phyloP scores from a whole-genome alignment of 1,284 basidiomycete genomes.

The Apiotrichum siamense region DNA sequence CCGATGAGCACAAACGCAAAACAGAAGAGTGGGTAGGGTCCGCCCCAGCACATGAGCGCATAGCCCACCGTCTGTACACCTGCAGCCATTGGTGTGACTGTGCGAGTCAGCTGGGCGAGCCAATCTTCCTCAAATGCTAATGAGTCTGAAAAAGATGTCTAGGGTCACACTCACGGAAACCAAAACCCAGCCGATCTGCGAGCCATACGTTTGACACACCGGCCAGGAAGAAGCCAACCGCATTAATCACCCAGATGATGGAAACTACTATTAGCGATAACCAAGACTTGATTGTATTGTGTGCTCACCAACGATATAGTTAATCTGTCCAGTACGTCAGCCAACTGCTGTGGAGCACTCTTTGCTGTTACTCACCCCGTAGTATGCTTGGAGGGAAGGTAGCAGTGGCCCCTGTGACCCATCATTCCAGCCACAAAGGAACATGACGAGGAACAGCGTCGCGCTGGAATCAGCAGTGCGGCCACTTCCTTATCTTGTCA shows the following conservation, averaged over 20 bases:
- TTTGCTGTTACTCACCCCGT: constrained; percentile 34
- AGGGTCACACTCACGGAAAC: constrained; percentile 49
- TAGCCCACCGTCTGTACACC: constrained; percentile 51
- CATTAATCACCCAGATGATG: constrained; percentile 56
- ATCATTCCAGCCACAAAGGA: constrained; percentile 58
- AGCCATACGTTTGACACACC: constrained; percentile 53
- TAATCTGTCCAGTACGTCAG: constrained; percentile 21
- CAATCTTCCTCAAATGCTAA: neutral
- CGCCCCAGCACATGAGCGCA: constrained; percentile 55
- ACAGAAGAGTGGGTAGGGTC: constrained; percentile 63
- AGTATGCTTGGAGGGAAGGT: constrained; percentile 55
- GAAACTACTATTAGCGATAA: constrained; percentile 50
- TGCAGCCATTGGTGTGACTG: constrained; percentile 33
- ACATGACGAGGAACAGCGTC: constrained; percentile 36
- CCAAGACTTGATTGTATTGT: neutral
- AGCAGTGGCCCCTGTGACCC: constrained; percentile 58
- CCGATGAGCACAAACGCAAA: constrained; percentile 59
- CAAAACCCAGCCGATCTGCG: constrained; percentile 55
- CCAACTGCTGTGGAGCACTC: neutral
- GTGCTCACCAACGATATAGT: constrained; percentile 34
- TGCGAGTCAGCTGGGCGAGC: neutral
- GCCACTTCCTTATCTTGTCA: too few relatives aligned
- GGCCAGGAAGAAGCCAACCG: constrained; percentile 53
- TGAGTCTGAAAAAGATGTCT: neutral
- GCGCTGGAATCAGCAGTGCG: constrained; percentile 11